A percentile compares a stretch with the other conserved stretches of the same genome.
Conservation (phyloP, 352 stramenopile genomes). For the Elongisporangium undulatum region DNA sequence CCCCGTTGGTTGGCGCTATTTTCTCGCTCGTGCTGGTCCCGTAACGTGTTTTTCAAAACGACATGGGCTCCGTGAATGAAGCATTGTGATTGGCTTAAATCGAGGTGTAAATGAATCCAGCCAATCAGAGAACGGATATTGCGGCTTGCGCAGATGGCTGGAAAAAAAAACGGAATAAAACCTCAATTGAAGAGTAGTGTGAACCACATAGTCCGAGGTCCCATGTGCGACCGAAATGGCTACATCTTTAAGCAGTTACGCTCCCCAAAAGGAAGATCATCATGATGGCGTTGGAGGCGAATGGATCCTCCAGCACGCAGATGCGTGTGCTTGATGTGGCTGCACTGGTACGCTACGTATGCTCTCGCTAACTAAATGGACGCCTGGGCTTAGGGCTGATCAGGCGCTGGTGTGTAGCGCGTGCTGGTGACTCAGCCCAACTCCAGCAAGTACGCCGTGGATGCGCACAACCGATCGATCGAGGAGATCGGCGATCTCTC, state of each 20-base stretch:
- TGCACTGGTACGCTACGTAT: slow-evolving; percentile 33
- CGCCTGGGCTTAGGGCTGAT: too few species aligned
- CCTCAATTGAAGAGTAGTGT: neutral
- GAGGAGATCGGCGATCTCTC: slow-evolving; percentile 58
- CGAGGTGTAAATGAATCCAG: neutral
- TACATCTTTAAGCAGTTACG: neutral
- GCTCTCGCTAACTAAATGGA: too few species aligned
- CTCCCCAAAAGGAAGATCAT: neutral
- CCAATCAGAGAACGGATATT: neutral
- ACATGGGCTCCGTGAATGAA: neutral
- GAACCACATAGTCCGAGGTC: neutral
- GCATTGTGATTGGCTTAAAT: neutral
- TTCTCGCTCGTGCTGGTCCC: neutral
- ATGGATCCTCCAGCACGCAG: slow-evolving; percentile 16
- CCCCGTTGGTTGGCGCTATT: neutral
- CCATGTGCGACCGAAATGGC: neutral
- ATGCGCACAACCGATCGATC: slow-evolving; percentile 71
- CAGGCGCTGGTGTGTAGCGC: slow-evolving; percentile 9
- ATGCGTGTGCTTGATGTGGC: slow-evolving; percentile 33
- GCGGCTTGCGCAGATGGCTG: neutral
- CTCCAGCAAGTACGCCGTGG: slow-evolving; percentile 76
- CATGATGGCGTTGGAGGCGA: slow-evolving; percentile 11
- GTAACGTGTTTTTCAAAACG: neutral
- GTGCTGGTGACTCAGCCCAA: slow-evolving; percentile 58
- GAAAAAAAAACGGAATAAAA: neutral